Base-by-base conservation (phyloP, 352 stramenopile species). In the Globisporangium heterothallicum region DNA sequence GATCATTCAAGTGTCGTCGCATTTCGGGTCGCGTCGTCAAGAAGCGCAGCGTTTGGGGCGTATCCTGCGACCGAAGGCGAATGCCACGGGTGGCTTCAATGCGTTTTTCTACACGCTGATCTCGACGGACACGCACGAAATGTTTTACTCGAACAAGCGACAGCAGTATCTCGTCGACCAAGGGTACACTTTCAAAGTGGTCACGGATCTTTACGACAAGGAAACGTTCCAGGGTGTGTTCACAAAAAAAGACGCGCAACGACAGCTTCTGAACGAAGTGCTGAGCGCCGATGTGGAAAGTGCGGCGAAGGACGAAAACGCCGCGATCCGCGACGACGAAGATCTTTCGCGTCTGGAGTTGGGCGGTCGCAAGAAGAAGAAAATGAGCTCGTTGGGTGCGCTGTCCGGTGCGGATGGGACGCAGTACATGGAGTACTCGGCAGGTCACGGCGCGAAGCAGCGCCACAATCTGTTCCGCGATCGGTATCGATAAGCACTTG, bases 21-120 rank as follows among this genome's bases (percentile, higher is more conserved):
- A 99, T 61, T 99, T 99, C 75, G 97, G 97, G 26, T 99, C 95
- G 49, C 84, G 97, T n/a, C 88, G 97, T 44, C 97, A 99, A 84
- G 97, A 99, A 66, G 97, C 97, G 6, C 97, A 99, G 68, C 89
- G 97, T 24, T 78, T 99, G 12, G 97, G 97, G n/a, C 89, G 97
- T 43, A 99, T 99, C 77, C 70, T 99, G 48, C 90, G 97, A 19
- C 96, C 97, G 13, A 99, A 99, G 71, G 81, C 86, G 22, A 95
- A 94, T 32, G 81, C 93, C 41, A 98, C 92, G 2, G 94, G 97
- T 47, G 96, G 96, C 32, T 99, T 98, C 70, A 99, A 99, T 65
- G 97, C 97, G 5, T 99, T 99, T 77, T 99, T 99, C 66, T 99
- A 99, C 79, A 99, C 97, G 27, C 79, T 99, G 22, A 97, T 99